Evolutionary conservation across 2,329 filamentous ascomycete genomes (phyloP).

Genomic region (Colletotrichum sp.): DNA sequence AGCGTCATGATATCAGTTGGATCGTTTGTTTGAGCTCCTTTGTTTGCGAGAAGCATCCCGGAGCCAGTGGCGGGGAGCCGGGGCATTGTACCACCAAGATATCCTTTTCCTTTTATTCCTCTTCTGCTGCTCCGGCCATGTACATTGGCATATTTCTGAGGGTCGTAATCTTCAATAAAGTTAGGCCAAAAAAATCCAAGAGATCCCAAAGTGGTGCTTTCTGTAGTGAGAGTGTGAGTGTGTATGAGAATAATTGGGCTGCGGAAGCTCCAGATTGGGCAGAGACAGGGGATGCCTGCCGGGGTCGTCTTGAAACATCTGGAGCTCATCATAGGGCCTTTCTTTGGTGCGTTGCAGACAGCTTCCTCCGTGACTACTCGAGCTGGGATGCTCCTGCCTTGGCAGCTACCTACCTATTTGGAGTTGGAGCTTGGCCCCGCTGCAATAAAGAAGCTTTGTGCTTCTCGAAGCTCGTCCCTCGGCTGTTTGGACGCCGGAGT

Average conservation of each 20-base stretch:
- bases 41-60: slow-evolving; percentile 14
- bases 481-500: neutral
- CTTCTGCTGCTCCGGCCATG: slow-evolving; percentile 18
- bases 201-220: neutral
- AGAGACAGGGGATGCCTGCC: slow-evolving; percentile 8
- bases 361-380: neutral
- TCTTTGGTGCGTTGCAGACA: neutral
- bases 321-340: neutral
- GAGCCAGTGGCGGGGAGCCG: slow-evolving; percentile 17
- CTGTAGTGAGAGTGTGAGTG: neutral
- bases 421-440: slow-evolving; percentile 7
- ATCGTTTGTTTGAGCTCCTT: slow-evolving; percentile 17
- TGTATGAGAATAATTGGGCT: neutral
- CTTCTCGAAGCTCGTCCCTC: slow-evolving; percentile 8
- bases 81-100: slow-evolving; percentile 23
- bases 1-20: slow-evolving; percentile 18
- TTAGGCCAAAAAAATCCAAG: neutral
- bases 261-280: neutral
- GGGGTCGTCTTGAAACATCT: neutral
- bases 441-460: neutral
- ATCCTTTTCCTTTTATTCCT: slow-evolving; percentile 22
- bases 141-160: slow-evolving; percentile 9
- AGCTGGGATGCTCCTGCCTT: slow-evolving; percentile 9
- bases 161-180: slow-evolving; percentile 13
- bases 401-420: neutral